phyloP scores from a whole-genome alignment of 208 protist species.

The Acanthamoeba castellanii region DNA sequence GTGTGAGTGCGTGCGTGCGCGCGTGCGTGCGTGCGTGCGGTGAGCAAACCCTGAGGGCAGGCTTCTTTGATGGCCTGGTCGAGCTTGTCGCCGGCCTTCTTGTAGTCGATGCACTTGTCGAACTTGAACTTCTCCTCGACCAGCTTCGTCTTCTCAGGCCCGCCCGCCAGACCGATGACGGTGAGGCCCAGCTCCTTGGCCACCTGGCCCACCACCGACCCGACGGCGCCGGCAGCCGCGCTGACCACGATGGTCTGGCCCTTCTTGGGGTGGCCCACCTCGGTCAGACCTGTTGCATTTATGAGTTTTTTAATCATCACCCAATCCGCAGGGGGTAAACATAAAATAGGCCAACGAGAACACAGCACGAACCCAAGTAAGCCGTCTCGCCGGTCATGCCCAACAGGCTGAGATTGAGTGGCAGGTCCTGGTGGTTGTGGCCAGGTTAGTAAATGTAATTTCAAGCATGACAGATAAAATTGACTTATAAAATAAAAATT shows the following conservation, averaged over 20 bases:
- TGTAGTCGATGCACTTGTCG: constrained; percentile 85
- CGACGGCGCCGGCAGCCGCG: constrained; percentile 82
- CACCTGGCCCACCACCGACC: constrained; percentile 75
- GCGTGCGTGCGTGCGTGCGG: too few species aligned
- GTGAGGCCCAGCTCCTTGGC: constrained; percentile 74
- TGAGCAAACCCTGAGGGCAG: constrained; percentile 73
- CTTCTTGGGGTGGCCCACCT: constrained; percentile 82
- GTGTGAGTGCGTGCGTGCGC: too few species aligned
- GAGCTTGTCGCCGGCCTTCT: constrained; percentile 70
- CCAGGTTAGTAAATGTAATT: neutral
- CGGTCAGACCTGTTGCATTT: neutral
- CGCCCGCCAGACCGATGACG: constrained; percentile 79
- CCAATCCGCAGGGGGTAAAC: neutral
- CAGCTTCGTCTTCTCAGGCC: constrained; percentile 79
- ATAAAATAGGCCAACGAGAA: neutral
- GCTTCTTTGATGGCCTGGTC: constrained; percentile 73
- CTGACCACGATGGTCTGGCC: constrained; percentile 86
- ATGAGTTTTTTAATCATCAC: neutral
- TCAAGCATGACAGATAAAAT: neutral
- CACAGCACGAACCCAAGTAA: neutral
- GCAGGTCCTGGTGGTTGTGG: neutral
- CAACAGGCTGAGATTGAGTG: constrained; percentile 49
- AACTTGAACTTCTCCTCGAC: constrained; percentile 77
- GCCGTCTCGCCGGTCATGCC: constrained; percentile 61
- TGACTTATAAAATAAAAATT: neutral